Evolutionary conservation across 2,329 filamentous ascomycete species (phyloP).

Genomic region (Calonectria crousiana): DNA sequence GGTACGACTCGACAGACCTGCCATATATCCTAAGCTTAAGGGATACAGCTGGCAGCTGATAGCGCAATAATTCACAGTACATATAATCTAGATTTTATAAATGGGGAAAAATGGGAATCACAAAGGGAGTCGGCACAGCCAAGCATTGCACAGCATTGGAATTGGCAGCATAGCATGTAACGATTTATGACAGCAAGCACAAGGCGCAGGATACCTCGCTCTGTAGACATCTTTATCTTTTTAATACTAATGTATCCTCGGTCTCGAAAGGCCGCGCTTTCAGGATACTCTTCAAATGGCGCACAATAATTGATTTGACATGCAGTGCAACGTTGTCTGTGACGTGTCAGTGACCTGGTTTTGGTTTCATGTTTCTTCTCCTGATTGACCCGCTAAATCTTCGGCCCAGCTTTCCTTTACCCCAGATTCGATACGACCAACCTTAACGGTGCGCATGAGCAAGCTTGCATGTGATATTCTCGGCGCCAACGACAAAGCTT

Average conservation of each 20-base stretch:
- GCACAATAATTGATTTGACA: neutral
- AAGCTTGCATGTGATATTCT: conserved; percentile 42
- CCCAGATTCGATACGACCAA: conserved; percentile 32
- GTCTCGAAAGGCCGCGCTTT: conserved; percentile 15
- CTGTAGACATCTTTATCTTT: conserved; percentile 26
- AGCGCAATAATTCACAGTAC: neutral
- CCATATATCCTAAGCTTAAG: conserved; percentile 54
- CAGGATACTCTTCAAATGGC: neutral
- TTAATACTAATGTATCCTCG: conserved; percentile 38
- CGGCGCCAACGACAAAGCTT: neutral
- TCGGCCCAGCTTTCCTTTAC: neutral
- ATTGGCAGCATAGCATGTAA: conserved; percentile 8
- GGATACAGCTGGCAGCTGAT: conserved; percentile 46
- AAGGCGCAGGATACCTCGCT: conserved; percentile 20
- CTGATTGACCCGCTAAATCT: conserved; percentile 12
- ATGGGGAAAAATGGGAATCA: neutral
- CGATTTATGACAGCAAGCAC: conserved; percentile 36
- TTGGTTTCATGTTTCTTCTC: neutral
- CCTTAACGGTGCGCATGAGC: neutral
- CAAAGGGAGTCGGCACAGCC: conserved; percentile 3
- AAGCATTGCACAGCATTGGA: conserved; percentile 14
- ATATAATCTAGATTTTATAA: conserved; percentile 26
- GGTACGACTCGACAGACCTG: conserved; percentile 47
- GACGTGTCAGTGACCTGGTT: neutral
- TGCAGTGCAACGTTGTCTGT: neutral